A percentile compares a stretch with the other conserved stretches of the same genome.
Conservation (phyloP, 805 yeast species). For the Ogataea nakhonphanomensis region DNA sequence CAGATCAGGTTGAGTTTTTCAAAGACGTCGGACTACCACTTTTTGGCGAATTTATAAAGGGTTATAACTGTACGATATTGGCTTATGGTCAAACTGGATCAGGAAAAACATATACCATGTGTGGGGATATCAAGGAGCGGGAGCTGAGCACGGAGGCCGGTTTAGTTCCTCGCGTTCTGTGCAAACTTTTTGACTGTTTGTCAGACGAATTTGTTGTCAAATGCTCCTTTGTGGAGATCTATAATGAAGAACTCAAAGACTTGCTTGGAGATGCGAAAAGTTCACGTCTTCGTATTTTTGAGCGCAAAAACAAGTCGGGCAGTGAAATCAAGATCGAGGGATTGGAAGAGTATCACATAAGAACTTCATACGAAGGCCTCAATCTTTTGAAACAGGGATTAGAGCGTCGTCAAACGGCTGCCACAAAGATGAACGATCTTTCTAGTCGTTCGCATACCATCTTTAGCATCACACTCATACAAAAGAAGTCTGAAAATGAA, state of each 20-base stretch:
- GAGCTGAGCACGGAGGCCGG: constrained; percentile 38
- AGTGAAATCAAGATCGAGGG: constrained; percentile 54
- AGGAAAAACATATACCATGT: constrained; percentile 61
- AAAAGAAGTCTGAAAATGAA: constrained; percentile 32
- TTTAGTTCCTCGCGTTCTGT: constrained; percentile 47
- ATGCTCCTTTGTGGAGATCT: constrained; percentile 53
- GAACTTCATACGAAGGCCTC: constrained; percentile 55
- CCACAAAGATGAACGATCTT: constrained; percentile 69
- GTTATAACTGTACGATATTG: constrained; percentile 52
- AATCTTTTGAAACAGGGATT: constrained; percentile 54
- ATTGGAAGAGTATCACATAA: constrained; percentile 57
- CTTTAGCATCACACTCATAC: constrained; percentile 59
- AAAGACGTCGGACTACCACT: constrained; percentile 45
- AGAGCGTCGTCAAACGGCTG: constrained; percentile 58
- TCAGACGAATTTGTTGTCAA: constrained; percentile 40
- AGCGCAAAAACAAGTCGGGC: constrained; percentile 23
- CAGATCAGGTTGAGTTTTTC: constrained; percentile 46
- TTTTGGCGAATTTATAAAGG: constrained; percentile 46
- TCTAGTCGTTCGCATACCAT: constrained; percentile 79
- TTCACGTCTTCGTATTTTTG: constrained; percentile 39
- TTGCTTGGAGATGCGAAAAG: constrained; percentile 37
- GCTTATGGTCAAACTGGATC: constrained; percentile 65
- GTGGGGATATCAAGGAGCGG: constrained; percentile 39
- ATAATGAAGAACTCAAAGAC: constrained; percentile 43
- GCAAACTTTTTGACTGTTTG: constrained; percentile 35